Evolutionary conservation across 2,329 filamentous ascomycete species (phyloP), one percentile per base, ranked within the genome.

Genomic region (Cladophialophora yegresii): DNA sequence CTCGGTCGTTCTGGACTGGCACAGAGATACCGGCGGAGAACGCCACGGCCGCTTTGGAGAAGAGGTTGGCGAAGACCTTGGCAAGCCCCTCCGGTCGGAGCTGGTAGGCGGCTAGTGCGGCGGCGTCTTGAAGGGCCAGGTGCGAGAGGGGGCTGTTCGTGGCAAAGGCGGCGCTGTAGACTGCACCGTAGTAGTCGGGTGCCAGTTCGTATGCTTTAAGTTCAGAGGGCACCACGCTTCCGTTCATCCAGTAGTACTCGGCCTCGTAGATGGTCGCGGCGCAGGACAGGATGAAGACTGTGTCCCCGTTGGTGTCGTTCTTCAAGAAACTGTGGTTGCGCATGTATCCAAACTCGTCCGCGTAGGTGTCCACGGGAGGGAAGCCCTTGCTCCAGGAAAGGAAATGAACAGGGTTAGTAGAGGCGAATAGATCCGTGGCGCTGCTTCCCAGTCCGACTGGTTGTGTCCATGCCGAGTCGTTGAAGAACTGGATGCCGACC

Each of bases 331-430:
- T 30, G 30, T 58, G 62, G 12, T 30, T 28, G 7, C 53, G 61
- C 67, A 70, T 69, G 22, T 43, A 13, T 40, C 13, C 40, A 53
- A 70, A 70, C 50, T 59, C 63, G 45, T 64, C 55, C 1, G 47
- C 61, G 43, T 49, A 47, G 16, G 68, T 67, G 40, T 70, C 68
- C 30, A 69, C 51, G 1, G 68, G 68, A 20, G 68, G 68, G 47
- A 70, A 70, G 16, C 68, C 68, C 54, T 70, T 70, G 45, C 67
- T 69, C 67, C 67, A 70, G 16, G 55, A 45, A 22, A 70, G 53
- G 51, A 70, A 70, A 28, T 67, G 61, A 12, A 65, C 54, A 7
- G 68, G 67, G 36, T 70, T 69, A 45, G 59, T 49, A 28, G 61
- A 10, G 9, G 40, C 51, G 62, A 70, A 70, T 1, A 69, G 61